Conservation (phyloP, 495 filamentous ascomycete species). For the Penicillium bovifimosum region DNA sequence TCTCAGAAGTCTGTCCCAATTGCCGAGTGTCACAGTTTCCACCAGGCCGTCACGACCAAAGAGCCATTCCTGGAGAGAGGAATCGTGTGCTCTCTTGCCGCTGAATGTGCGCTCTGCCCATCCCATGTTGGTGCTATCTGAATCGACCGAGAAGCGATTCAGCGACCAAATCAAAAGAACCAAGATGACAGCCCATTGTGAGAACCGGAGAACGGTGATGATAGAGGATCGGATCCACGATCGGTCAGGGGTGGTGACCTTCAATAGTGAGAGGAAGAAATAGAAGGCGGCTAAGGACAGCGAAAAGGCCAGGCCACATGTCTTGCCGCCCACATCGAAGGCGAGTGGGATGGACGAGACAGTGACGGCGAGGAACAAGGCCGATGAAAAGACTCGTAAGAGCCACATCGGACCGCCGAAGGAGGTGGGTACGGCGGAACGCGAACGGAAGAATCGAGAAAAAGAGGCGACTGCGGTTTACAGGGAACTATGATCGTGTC, state of each 20-base stretch:
- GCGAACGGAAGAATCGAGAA: conserved; percentile 9
- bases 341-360: conserved; percentile 90
- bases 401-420: conserved; percentile 54
- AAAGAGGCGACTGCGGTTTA: neutral
- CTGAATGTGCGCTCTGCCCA: conserved; percentile 81
- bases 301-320: conserved; percentile 88
- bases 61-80: conserved; percentile 70
- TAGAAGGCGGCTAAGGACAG: conserved; percentile 83
- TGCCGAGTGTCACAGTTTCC: conserved; percentile 71
- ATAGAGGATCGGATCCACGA: conserved; percentile 68
- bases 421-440: conserved; percentile 8
- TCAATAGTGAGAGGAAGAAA: conserved; percentile 75
- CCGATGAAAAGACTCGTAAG: conserved; percentile 63
- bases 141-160: conserved; percentile 86
- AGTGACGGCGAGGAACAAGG: conserved; percentile 78
- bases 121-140: conserved; percentile 53
- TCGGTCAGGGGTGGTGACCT: conserved; percentile 71
- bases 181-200: conserved; percentile 80
- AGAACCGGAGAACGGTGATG: conserved; percentile 56
- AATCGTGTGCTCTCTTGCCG: conserved; percentile 56
- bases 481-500: neutral
- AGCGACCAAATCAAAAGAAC: conserved; percentile 88
- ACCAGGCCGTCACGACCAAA: conserved; percentile 75
- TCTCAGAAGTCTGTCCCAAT: conserved; percentile 82
- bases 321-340: conserved; percentile 94